phyloP scores from a whole-genome alignment of 2,329 filamentous ascomycete genomes.

The Clonostachys rhizophaga region DNA sequence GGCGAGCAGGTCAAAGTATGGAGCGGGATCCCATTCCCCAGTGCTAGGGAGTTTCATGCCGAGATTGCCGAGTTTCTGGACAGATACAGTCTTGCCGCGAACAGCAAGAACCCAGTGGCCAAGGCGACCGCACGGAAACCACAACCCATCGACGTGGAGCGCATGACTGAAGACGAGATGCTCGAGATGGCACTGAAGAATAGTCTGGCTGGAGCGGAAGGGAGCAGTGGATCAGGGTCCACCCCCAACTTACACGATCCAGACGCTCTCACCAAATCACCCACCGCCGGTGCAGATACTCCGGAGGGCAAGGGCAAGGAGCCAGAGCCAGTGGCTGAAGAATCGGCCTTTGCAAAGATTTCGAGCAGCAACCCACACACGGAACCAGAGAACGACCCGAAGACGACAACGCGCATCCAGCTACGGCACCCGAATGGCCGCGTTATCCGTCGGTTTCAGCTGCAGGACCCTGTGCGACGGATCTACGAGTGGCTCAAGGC shows the following conservation, averaged over 20 bases:
- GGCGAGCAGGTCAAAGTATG: constrained; percentile 97
- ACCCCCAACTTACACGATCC: constrained; percentile 67
- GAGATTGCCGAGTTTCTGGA: constrained; percentile 96
- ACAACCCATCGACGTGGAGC: constrained; percentile 69
- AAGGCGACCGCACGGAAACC: constrained; percentile 56
- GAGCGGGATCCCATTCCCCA: constrained; percentile 78
- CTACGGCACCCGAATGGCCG: constrained; percentile 83
- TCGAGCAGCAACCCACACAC: constrained; percentile 66
- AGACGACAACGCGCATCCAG: constrained; percentile 81
- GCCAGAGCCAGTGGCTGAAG: constrained; percentile 17
- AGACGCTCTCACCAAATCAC: constrained; percentile 76
- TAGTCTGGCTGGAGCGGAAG: constrained; percentile 57
- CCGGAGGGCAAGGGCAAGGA: constrained; percentile 44
- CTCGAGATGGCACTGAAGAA: constrained; percentile 89
- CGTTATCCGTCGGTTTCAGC: constrained; percentile 78
- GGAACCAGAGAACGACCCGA: constrained; percentile 70
- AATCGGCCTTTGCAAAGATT: constrained; percentile 62
- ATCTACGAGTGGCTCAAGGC: constrained; percentile 98
- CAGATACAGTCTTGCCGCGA: constrained; percentile 82
- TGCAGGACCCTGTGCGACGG: constrained; percentile 71
- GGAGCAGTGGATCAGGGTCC: constrained; percentile 25
- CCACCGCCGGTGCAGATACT: constrained; percentile 29
- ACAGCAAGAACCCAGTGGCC: constrained; percentile 90
- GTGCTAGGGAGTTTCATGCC: constrained; percentile 76
- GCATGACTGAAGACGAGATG: constrained; percentile 98